Evolutionary conservation across 495 filamentous ascomycete species (phyloP), one percentile per base, ranked within the genome.

Genomic region (Beverwykella pulmonaria): DNA sequence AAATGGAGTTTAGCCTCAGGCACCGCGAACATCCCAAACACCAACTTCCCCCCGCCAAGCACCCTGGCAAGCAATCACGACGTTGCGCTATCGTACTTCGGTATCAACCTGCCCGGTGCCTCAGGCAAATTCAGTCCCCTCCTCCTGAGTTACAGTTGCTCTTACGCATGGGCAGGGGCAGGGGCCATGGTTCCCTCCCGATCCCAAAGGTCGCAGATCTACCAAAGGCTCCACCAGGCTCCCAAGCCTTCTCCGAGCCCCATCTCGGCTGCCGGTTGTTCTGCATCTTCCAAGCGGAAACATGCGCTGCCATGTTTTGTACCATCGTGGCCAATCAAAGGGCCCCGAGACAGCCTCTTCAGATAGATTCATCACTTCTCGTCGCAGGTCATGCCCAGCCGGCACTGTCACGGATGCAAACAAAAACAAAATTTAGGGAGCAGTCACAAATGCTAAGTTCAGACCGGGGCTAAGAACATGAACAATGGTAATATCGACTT

Each of bases 401-500:
- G 48, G 48, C 48, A 23, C 48, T 25, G 17, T 61, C 22, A 26
- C 25, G 58, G 44, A 61, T 3, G 22, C 22, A 53, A 50, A 52
- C 27, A 6, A 23, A 23, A 50, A 50, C 19, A 2, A 61, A 41
- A 19, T 52, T 36, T 19, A 52, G 10, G 58, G 47, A 61, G 22
- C 25, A 52, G 2, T 12, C 25, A 30, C 22, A 49, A 29, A 53
- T 41, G 30, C 54, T 52, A n/a, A 41, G 44, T 54, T 56, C 57
- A 59, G 32, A 59, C 58, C 22, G 20, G 26, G 50, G 29, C 57
- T 61, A 67, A 61, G 1, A 15, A 61, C 64, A 61, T 59, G 47
- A 34, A 65, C 29, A 57, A 67, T 19, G 58, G 39, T 53, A 68
- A 68, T 68, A 68, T 59, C 39, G 56, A 68, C 56, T 63, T 59